A percentile compares a stretch with the other conserved stretches of the same genome.
phyloP scores from a whole-genome alignment of 2,329 filamentous ascomycete genomes.

The Fusarium sp. region DNA sequence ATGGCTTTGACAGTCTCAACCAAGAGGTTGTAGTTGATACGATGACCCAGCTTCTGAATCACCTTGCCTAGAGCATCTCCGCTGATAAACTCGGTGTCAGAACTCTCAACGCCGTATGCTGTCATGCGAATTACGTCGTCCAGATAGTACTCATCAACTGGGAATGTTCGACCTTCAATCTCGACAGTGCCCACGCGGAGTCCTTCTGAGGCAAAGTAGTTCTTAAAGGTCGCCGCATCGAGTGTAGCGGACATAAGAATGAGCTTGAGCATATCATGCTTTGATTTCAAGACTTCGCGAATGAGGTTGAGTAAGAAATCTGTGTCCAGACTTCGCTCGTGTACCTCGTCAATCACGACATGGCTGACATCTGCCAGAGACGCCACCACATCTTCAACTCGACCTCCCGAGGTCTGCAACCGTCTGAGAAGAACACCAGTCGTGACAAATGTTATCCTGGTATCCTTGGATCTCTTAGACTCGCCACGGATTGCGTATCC shows the following conservation, averaged over 20 bases:
- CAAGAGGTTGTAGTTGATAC: slow-evolving; percentile 93
- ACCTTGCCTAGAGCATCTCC: slow-evolving; percentile 73
- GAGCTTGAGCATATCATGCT: slow-evolving; percentile 84
- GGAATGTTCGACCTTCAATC: slow-evolving; percentile 90
- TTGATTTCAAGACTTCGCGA: slow-evolving; percentile 85
- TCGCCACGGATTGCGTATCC: slow-evolving; percentile 98
- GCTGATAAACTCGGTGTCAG: slow-evolving; percentile 59
- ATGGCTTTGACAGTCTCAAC: slow-evolving; percentile 84
- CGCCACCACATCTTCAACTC: slow-evolving; percentile 81
- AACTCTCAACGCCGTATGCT: slow-evolving; percentile 71
- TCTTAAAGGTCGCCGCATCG: slow-evolving; percentile 76
- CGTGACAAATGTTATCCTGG: slow-evolving; percentile 98
- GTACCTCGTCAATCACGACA: slow-evolving; percentile 94
- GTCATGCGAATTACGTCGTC: slow-evolving; percentile 90
- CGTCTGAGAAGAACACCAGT: slow-evolving; percentile 94
- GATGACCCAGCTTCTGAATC: slow-evolving; percentile 79
- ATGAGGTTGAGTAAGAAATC: slow-evolving; percentile 96
- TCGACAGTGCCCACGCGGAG: slow-evolving; percentile 75
- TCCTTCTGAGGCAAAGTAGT: slow-evolving; percentile 78
- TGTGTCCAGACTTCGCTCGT: slow-evolving; percentile 97
- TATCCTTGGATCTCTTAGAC: slow-evolving; percentile 80
- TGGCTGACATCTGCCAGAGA: slow-evolving; percentile 92
- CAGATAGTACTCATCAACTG: slow-evolving; percentile 90
- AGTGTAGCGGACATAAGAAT: slow-evolving; percentile 99
- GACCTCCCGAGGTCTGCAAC: slow-evolving; percentile 88